Evolutionary conservation across 2,329 filamentous ascomycete genomes (phyloP).

Genomic region (Xylariaceae sp.): DNA sequence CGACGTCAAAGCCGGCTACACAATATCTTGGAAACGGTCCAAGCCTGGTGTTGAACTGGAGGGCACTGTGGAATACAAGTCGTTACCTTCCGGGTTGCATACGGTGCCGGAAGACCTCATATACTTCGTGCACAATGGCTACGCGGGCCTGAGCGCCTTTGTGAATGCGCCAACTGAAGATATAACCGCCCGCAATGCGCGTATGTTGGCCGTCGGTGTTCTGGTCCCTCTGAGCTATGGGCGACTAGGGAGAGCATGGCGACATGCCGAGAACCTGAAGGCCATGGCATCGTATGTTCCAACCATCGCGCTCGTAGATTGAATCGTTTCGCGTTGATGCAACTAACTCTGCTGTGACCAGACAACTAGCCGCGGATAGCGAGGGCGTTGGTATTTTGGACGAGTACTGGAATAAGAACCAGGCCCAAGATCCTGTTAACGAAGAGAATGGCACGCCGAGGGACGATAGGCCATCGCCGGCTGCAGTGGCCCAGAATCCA

Average conservation of each 20-base stretch:
- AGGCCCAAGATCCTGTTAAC: slow-evolving; percentile 37
- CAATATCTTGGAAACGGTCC: slow-evolving; percentile 80
- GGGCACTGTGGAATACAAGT: slow-evolving; percentile 92
- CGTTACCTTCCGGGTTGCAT: slow-evolving; percentile 86
- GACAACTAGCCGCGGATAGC: slow-evolving; percentile 59
- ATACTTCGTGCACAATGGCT: slow-evolving; percentile 83
- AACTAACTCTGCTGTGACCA: slow-evolving; percentile 24
- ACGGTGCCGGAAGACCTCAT: slow-evolving; percentile 82
- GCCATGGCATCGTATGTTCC: slow-evolving; percentile 61
- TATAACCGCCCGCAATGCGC: slow-evolving; percentile 72
- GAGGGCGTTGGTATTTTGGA: slow-evolving; percentile 61
- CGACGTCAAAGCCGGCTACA: slow-evolving; percentile 87
- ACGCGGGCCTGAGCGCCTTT: slow-evolving; percentile 89
- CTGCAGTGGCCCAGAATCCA: slow-evolving; percentile 38
- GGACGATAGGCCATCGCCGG: slow-evolving; percentile 47
- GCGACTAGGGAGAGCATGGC: slow-evolving; percentile 81
- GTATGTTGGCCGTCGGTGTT: slow-evolving; percentile 87
- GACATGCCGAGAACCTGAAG: slow-evolving; percentile 72
- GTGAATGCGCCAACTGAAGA: slow-evolving; percentile 76
- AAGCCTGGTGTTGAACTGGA: slow-evolving; percentile 67
- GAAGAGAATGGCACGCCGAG: slow-evolving; percentile 31
- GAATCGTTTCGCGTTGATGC: neutral
- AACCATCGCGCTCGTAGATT: neutral
- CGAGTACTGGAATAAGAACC: slow-evolving; percentile 71
- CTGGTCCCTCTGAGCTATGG: slow-evolving; percentile 83